A percentile compares a stretch with the other conserved stretches of the same genome.
These are phyloP conservation scores for Amauroascus niger DNA, from an alignment of 2,329 filamentous ascomycete species.

Conservation along the genomic window DNA sequence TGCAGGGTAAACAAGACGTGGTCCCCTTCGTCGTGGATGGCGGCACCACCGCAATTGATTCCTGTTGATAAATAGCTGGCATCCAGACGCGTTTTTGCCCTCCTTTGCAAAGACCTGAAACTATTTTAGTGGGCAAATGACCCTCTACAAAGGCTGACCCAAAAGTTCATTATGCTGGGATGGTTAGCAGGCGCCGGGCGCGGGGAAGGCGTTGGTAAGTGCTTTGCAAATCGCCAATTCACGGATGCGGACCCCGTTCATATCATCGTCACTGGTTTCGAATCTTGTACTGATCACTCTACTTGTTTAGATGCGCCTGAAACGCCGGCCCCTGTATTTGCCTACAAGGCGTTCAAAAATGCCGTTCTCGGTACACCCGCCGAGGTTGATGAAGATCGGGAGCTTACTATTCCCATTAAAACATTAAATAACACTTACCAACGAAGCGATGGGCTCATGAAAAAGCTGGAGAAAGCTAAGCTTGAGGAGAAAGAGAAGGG, in stretches of 20 bases:
- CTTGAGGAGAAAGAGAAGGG: conserved; percentile 12
- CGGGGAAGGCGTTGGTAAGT: conserved; percentile 15
- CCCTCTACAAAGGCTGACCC: not conserved
- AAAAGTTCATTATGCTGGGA: conserved; percentile 24
- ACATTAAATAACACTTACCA: conserved; percentile 19
- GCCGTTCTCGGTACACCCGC: conserved; percentile 47
- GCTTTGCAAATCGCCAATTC: not conserved
- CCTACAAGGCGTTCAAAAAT: conserved; percentile 56
- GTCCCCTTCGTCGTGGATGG: conserved; percentile 6
- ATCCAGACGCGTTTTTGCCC: conserved; percentile 5
- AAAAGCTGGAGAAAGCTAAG: conserved; percentile 18
- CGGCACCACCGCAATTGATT: conserved; percentile 4
- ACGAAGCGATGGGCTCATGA: conserved; percentile 18
- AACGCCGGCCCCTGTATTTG: conserved; percentile 58
- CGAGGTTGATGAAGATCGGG: conserved; percentile 35
- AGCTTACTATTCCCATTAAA: conserved; percentile 17
- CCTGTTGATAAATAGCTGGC: conserved; percentile 2
- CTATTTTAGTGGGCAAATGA: not conserved
- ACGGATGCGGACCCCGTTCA: conserved; percentile 34
- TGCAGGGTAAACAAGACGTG: conserved; percentile 11
- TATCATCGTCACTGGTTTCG: conserved; percentile 40
- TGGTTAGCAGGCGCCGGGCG: conserved; percentile 28
- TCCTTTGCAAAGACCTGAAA: not conserved
- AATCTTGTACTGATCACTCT: not conserved
- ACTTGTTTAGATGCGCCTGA: conserved; percentile 47